Evolutionary conservation across 2,329 filamentous ascomycete genomes (phyloP).

Genomic region (Pseudocercospora vitis): DNA sequence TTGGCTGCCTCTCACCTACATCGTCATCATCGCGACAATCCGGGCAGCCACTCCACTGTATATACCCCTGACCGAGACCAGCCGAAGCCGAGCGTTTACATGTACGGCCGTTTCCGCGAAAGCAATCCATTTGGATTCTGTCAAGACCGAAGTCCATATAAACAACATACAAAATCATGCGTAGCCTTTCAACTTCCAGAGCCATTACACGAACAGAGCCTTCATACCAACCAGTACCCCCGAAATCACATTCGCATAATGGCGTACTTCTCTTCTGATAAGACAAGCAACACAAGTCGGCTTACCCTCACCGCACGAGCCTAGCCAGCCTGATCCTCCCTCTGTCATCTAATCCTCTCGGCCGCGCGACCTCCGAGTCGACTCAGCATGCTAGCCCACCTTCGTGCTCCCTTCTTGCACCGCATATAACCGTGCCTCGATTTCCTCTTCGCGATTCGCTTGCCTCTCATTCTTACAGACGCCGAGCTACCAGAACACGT

Average conservation of each 20-base stretch:
- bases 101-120: too few species aligned
- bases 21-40: neutral
- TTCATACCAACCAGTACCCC: neutral
- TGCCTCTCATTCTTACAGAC: neutral
- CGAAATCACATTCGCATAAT: slow-evolving; percentile 9
- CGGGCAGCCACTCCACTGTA: too few species aligned
- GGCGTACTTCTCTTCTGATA: slow-evolving; percentile 8
- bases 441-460: slow-evolving; percentile 7
- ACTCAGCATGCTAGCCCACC: slow-evolving; percentile 1
- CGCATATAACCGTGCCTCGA: slow-evolving; percentile 5
- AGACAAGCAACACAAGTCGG: slow-evolving; percentile 11
- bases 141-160: too few species aligned
- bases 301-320: slow-evolving; percentile 11
- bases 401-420: slow-evolving; percentile 12
- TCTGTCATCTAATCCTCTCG: neutral
- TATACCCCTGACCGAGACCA: too few species aligned
- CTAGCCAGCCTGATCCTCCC: neutral
- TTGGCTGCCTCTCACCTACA: neutral
- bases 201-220: too few species aligned
- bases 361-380: neutral
- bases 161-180: too few species aligned
- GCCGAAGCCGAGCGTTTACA: too few species aligned
- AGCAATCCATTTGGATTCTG: too few species aligned
- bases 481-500: neutral
- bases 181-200: too few species aligned